These are phyloP conservation scores for Ensete glaucum DNA, from an alignment of 176 grass and related monocot species.

Conservation along the genomic window DNA sequence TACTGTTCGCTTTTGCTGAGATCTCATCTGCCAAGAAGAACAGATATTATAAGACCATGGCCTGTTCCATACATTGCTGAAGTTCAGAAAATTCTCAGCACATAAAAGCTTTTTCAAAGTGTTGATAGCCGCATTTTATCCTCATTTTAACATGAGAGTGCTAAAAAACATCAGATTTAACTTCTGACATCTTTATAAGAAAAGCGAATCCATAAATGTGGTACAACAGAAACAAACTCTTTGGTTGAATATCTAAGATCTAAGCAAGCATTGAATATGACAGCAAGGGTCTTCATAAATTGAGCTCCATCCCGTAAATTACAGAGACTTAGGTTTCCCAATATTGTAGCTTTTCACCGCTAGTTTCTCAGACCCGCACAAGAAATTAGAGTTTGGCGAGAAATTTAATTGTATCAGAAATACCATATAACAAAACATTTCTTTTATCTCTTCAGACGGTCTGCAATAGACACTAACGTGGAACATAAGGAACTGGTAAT, in stretches of 20 bases:
- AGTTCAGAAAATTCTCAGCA: not conserved
- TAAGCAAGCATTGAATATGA: not conserved
- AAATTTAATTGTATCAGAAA: too few relatives aligned
- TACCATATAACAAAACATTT: too few relatives aligned
- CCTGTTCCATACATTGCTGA: not conserved
- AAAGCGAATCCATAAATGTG: too few relatives aligned
- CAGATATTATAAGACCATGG: not conserved
- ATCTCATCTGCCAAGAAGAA: constrained; percentile 43
- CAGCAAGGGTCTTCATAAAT: not conserved
- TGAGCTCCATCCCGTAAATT: not conserved
- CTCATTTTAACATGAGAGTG: not conserved
- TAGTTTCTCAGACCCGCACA: too few relatives aligned
- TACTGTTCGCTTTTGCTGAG: constrained; percentile 44
- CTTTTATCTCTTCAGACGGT: too few relatives aligned
- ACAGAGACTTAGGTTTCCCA: too few relatives aligned
- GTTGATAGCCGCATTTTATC: not conserved
- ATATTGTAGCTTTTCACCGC: too few relatives aligned
- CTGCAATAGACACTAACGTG: too few relatives aligned
- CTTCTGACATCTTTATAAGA: too few relatives aligned
- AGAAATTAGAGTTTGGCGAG: too few relatives aligned
- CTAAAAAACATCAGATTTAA: too few relatives aligned
- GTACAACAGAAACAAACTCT: not conserved
- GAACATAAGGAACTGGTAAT: too few relatives aligned
- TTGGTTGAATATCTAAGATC: not conserved
- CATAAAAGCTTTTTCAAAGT: not conserved